These are phyloP conservation scores for Borovskyia barvae DNA, from an alignment of 208 protist species.

Conservation along the genomic window DNA sequence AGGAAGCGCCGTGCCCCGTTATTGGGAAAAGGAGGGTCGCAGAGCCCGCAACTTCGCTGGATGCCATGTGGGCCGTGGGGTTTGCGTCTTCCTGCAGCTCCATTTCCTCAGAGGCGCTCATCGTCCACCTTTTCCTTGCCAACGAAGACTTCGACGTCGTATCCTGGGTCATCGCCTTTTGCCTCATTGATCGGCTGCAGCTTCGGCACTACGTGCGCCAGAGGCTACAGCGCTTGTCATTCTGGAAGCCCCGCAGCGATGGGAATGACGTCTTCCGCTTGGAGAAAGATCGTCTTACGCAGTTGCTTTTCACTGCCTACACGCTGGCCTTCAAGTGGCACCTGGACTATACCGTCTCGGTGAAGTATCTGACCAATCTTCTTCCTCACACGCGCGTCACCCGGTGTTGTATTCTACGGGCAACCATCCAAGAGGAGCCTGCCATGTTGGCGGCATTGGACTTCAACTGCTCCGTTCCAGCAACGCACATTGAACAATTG, in stretches of 20 bases:
- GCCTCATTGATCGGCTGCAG: conserved; percentile 69
- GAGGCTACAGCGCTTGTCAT: conserved; percentile 14
- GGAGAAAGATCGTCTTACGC: conserved; percentile 3
- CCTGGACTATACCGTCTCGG: conserved; percentile 55
- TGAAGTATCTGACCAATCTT: conserved; percentile 50
- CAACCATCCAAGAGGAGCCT: conserved; percentile 28
- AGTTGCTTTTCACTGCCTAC: conserved; percentile 64
- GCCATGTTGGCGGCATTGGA: conserved; percentile 32
- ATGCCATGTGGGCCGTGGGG: conserved; percentile 30
- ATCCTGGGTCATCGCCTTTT: conserved; percentile 75
- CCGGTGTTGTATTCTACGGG: conserved; percentile 7
- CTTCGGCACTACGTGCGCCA: conserved; percentile 43
- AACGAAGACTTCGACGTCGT: conserved; percentile 50
- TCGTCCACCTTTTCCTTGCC: conserved; percentile 52
- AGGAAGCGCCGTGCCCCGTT: neutral
- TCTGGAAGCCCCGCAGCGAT: conserved; percentile 7
- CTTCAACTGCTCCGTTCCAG: conserved; percentile 53
- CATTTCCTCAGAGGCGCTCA: conserved; percentile 40
- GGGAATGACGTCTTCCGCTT: neutral
- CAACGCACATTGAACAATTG: conserved; percentile 28
- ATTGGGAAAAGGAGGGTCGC: too few relatives aligned
- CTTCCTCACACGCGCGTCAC: conserved; percentile 34
- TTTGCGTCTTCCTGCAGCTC: conserved; percentile 2
- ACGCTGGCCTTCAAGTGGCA: conserved; percentile 77
- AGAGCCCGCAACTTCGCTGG: neutral